Base-by-base conservation (phyloP, 306 rosid genomes). In the Hylodesmum podocarpum region DNA sequence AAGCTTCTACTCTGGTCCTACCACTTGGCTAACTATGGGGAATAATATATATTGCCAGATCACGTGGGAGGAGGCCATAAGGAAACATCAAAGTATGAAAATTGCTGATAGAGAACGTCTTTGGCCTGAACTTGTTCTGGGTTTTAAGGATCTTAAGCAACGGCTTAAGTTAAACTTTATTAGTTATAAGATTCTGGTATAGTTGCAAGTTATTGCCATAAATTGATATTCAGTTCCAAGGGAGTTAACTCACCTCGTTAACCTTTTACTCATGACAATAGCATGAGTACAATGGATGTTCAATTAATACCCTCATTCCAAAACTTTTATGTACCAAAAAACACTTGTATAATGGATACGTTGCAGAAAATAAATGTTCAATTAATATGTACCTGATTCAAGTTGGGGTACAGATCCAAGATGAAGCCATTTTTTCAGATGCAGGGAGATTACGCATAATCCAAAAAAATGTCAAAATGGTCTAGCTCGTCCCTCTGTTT, bases 51-150 rank as follows among this genome's bases (percentile, higher is more conserved):
- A 27, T 86, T 87, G 84, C 69, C 83, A 94, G 98, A 91, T 91
- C 74, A 91, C 91, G 97, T 94, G 98, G 98, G 98, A 96, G 18
- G 98, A 94, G 88, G 98, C 98, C 22, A 86, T 88, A 96, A 90
- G 88, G 34, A 94, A 94, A 85, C 94, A 90, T 47, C 97, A 94
- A 81, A 97, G 97, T 40, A 86, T 94, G 94, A 94, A 89, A 81
- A 90, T 89, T 76, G 83, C 90, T n/a, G 94, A 94, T 54, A 77
- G 97, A 77, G 98, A 91, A 41, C 94, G 98, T 16, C 76, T 91
- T 24, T 94, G 98, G 98, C 98, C 98, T 66, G 94, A 94, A 68
- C 94, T 90, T 69, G 94, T 86, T 78, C 89, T 80, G 78, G 96
- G 97, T 61, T 91, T 91, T 75, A 91, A 91, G 86, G 98, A 88